Evolutionary conservation across 768 basidiomycete species (phyloP).

Genomic region (Cystofilobasidium macerans): DNA sequence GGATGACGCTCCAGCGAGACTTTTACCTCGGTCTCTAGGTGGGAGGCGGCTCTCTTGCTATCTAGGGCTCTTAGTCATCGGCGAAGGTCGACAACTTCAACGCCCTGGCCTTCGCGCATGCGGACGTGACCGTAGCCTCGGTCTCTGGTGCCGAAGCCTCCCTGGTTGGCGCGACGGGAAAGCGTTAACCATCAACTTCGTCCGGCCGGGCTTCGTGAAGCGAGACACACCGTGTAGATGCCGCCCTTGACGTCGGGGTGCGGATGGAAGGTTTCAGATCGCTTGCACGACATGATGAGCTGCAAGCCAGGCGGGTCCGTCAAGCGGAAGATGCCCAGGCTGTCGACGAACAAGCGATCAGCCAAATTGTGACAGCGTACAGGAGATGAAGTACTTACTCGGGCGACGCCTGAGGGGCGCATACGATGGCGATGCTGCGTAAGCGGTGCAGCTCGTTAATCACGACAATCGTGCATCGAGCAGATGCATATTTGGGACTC

Average conservation of each 20-base stretch:
- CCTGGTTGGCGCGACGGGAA: slow-evolving; percentile 48
- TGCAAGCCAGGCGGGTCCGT: slow-evolving; percentile 77
- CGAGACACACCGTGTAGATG: slow-evolving; percentile 63
- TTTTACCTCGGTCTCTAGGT: slow-evolving; percentile 45
- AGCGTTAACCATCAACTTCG: too few relatives aligned
- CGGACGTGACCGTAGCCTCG: slow-evolving; percentile 72
- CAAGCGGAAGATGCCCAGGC: slow-evolving; percentile 78
- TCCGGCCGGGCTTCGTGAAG: too few relatives aligned
- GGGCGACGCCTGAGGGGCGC: slow-evolving; percentile 66
- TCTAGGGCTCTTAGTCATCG: background rate
- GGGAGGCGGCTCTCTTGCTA: too few relatives aligned
- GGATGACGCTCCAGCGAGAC: slow-evolving; percentile 77
- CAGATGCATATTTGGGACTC: too few relatives aligned
- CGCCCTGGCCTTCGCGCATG: slow-evolving; percentile 52
- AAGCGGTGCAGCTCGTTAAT: too few relatives aligned
- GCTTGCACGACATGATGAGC: slow-evolving; percentile 56
- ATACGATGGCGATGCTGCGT: slow-evolving; percentile 85
- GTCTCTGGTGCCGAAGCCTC: slow-evolving; percentile 38
- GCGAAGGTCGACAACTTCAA: slow-evolving; percentile 80
- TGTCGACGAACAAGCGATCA: slow-evolving; percentile 31
- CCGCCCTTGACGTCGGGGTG: slow-evolving; percentile 54
- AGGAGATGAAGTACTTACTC: slow-evolving; percentile 45
- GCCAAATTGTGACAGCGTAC: background rate
- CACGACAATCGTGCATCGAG: too few relatives aligned
- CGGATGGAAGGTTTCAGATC: slow-evolving; percentile 71